Conservation (phyloP, 1,284 basidiomycete genomes). For the Earliella scabrosa region DNA sequence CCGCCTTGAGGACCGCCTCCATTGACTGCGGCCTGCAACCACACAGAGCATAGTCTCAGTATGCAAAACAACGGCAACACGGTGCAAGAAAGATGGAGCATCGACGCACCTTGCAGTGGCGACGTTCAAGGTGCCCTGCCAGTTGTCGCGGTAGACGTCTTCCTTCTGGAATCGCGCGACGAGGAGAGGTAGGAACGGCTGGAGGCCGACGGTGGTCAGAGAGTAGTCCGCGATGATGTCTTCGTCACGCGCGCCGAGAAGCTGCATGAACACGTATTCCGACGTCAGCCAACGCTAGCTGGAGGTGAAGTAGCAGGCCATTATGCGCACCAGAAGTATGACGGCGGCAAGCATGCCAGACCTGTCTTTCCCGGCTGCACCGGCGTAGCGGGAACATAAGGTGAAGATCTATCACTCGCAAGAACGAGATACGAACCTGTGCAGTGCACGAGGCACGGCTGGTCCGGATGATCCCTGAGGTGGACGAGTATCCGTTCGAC, state of each 20-base stretch:
- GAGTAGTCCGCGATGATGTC: slow-evolving; percentile 45
- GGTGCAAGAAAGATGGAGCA: not conserved
- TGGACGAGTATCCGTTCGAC: slow-evolving; percentile 69
- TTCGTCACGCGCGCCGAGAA: slow-evolving; percentile 43
- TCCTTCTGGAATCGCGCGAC: slow-evolving; percentile 37
- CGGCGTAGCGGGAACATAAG: slow-evolving; percentile 35
- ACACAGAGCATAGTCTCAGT: not conserved
- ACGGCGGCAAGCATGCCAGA: slow-evolving; percentile 45
- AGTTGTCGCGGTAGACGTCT: slow-evolving; percentile 39
- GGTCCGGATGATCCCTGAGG: slow-evolving; percentile 65
- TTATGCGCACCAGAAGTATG: slow-evolving; percentile 35
- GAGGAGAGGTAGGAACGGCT: slow-evolving; percentile 38
- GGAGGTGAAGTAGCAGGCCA: too few species aligned
- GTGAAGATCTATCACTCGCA: not conserved
- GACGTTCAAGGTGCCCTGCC: slow-evolving; percentile 42
- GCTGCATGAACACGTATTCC: slow-evolving; percentile 29
- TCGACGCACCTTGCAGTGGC: slow-evolving; percentile 39
- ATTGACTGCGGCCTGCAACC: slow-evolving; percentile 42
- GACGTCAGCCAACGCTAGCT: too few species aligned
- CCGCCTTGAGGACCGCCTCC: slow-evolving; percentile 35
- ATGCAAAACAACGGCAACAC: not conserved
- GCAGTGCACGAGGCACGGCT: slow-evolving; percentile 71
- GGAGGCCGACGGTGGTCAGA: slow-evolving; percentile 42
- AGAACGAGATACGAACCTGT: slow-evolving; percentile 38
- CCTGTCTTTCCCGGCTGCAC: slow-evolving; percentile 47